Percentiles rank a stretch among this genome's conserved stretches.
Conservation (phyloP, 495 filamentous ascomycete species). For the Neohortaea acidophila region DNA sequence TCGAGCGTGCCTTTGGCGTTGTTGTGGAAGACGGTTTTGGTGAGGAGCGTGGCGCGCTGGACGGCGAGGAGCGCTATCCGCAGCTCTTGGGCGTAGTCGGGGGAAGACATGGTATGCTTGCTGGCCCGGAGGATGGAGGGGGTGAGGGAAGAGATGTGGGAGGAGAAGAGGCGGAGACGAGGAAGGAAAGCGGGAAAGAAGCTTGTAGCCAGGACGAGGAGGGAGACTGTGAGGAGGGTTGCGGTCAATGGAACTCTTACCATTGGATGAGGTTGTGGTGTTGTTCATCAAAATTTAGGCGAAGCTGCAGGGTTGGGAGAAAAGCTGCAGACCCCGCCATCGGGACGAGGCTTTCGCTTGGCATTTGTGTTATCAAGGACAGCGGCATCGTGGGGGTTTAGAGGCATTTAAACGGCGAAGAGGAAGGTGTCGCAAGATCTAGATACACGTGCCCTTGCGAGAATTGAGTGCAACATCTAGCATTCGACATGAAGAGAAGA, state of each 20-base stretch:
- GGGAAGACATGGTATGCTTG: constrained; percentile 28
- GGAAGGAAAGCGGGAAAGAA: constrained; percentile 33
- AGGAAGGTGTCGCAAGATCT: no score
- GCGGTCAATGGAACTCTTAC: constrained; percentile 12
- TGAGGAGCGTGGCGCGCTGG: constrained; percentile 74
- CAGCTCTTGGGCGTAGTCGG: constrained; percentile 61
- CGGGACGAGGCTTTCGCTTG: no score
- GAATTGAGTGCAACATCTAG: no score
- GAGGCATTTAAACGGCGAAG: no score
- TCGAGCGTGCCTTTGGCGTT: constrained; percentile 83
- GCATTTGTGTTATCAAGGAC: no score
- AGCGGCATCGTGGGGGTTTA: no score
- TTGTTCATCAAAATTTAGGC: no score
- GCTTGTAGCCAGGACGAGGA: constrained; percentile 37
- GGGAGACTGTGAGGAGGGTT: constrained; percentile 22
- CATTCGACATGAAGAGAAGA: no score
- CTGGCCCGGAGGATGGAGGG: constrained; percentile 9
- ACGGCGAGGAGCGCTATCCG: constrained; percentile 80
- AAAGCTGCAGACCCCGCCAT: no score
- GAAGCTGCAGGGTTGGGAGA: no score
- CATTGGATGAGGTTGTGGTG: no score
- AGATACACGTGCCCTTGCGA: no score
- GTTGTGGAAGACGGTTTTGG: constrained; percentile 82
- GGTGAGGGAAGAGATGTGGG: constrained; percentile 20
- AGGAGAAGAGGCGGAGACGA: constrained; percentile 30